phyloP scores from a whole-genome alignment of 2,329 filamentous ascomycete genomes.

The Pezicula radicicola region DNA sequence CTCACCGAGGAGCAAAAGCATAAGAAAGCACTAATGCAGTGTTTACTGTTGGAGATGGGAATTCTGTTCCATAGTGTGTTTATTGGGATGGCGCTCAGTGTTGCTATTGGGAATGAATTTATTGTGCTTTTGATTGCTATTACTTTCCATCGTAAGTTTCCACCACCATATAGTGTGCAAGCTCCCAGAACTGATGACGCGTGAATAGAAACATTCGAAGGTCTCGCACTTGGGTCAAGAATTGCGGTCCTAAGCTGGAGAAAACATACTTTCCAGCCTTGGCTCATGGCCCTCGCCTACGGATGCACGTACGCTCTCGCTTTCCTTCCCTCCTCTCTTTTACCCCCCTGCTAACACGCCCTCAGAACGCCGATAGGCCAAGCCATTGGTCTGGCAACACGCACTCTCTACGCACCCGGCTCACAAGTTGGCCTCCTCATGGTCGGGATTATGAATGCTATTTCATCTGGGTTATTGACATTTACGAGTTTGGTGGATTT shows the following conservation, averaged over 20 bases:
- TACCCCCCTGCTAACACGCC: background rate
- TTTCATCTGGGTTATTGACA: conserved; percentile 72
- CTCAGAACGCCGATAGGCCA: conserved; percentile 69
- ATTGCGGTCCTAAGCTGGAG: conserved; percentile 79
- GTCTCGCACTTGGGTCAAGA: conserved; percentile 75
- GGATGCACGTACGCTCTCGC: conserved; percentile 46
- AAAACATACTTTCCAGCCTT: conserved; percentile 65
- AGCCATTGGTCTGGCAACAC: conserved; percentile 71
- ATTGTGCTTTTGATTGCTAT: conserved; percentile 77
- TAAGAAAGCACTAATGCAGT: conserved; percentile 67
- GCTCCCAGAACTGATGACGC: no score
- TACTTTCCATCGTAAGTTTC: conserved; percentile 63
- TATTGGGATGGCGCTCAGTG: conserved; percentile 78
- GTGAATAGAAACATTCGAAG: conserved; percentile 72
- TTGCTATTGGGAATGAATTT: conserved; percentile 73
- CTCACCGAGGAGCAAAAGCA: conserved; percentile 38
- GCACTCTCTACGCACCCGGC: conserved; percentile 72
- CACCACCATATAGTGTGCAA: no score
- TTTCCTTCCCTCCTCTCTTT: background rate
- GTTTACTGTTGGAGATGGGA: conserved; percentile 72
- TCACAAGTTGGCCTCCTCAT: conserved; percentile 71
- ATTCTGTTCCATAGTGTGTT: conserved; percentile 81
- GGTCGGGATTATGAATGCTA: conserved; percentile 81
- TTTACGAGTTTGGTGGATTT: conserved; percentile 80
- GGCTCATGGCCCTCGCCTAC: conserved; percentile 74